Conservation (phyloP, 1,139 yeast species). For the Lodderomyces parapsilosis region DNA sequence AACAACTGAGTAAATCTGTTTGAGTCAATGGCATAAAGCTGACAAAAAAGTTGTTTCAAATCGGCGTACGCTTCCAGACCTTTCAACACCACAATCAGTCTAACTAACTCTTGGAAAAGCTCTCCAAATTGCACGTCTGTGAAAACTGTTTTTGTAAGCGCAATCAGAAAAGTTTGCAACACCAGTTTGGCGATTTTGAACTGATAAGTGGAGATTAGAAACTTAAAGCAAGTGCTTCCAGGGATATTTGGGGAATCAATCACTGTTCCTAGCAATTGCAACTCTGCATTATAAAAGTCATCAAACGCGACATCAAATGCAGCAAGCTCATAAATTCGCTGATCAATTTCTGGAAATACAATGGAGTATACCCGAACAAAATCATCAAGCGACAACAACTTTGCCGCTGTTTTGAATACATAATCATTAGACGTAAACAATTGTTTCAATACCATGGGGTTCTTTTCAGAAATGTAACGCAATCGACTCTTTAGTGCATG, state of each 20-base stretch:
- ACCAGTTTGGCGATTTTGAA: constrained; percentile 28
- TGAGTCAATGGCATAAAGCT: constrained; percentile 32
- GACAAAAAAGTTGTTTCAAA: constrained; percentile 26
- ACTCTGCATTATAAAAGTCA: constrained; percentile 29
- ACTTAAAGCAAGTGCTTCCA: constrained; percentile 31
- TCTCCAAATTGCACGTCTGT: constrained; percentile 32
- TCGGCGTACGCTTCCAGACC: constrained; percentile 28
- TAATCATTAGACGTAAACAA: constrained; percentile 27
- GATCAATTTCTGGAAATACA: constrained; percentile 25
- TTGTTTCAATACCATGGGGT: constrained; percentile 31
- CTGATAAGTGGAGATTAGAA: constrained; percentile 37
- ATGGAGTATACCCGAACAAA: constrained; percentile 34
- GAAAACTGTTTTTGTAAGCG: constrained; percentile 33
- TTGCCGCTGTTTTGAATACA: constrained; percentile 23
- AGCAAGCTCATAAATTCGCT: constrained; percentile 22
- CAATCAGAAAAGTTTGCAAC: constrained; percentile 26
- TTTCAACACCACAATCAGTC: constrained; percentile 33
- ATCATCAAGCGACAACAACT: constrained; percentile 32
- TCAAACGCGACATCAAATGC: constrained; percentile 25
- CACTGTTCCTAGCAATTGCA: constrained; percentile 28
- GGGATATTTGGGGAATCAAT: constrained; percentile 32
- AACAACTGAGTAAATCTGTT: constrained; percentile 27
- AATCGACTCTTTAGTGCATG: constrained; percentile 22
- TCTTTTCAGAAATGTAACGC: constrained; percentile 26
- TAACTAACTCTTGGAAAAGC: constrained; percentile 29